phyloP scores from a whole-genome alignment of 345 rosid species.

The Erucastrum elatum region DNA sequence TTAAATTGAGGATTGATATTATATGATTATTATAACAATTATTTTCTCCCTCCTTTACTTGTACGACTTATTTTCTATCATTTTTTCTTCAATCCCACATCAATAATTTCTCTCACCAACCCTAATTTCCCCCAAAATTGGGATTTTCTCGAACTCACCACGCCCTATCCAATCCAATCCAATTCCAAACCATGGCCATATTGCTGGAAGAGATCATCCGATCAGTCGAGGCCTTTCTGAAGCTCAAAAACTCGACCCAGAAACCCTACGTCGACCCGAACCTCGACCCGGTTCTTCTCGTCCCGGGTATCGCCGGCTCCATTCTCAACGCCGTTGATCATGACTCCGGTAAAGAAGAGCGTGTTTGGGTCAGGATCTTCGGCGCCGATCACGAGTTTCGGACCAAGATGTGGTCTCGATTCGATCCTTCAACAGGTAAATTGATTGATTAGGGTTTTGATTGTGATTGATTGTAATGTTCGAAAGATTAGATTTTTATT shows the following conservation, averaged over 20 bases:
- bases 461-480: not conserved
- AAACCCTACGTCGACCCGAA: slow-evolving; percentile 71
- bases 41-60: slow-evolving; percentile 31
- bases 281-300: slow-evolving; percentile 87
- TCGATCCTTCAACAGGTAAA: slow-evolving; percentile 80
- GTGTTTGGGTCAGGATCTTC: slow-evolving; percentile 90
- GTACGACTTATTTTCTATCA: slow-evolving; percentile 34
- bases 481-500: not conserved
- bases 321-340: slow-evolving; percentile 72
- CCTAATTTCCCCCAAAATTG: slow-evolving; percentile 28
- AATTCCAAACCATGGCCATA: slow-evolving; percentile 47
- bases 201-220: slow-evolving; percentile 67
- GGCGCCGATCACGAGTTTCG: slow-evolving; percentile 73
- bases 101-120: slow-evolving; percentile 19
- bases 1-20: not conserved
- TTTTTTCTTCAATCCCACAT: not conserved
- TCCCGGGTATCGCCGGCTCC: slow-evolving; percentile 93
- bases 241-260: slow-evolving; percentile 47
- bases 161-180: not conserved
- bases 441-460: not conserved
- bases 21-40: not conserved
- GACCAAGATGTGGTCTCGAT: slow-evolving; percentile 91
- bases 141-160: not conserved
- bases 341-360: slow-evolving; percentile 56
- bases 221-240: slow-evolving; percentile 74